Evolutionary conservation across 2,329 filamentous ascomycete genomes (phyloP), one percentile per base, ranked within the genome.

Genomic region (Fusarium penzigii): DNA sequence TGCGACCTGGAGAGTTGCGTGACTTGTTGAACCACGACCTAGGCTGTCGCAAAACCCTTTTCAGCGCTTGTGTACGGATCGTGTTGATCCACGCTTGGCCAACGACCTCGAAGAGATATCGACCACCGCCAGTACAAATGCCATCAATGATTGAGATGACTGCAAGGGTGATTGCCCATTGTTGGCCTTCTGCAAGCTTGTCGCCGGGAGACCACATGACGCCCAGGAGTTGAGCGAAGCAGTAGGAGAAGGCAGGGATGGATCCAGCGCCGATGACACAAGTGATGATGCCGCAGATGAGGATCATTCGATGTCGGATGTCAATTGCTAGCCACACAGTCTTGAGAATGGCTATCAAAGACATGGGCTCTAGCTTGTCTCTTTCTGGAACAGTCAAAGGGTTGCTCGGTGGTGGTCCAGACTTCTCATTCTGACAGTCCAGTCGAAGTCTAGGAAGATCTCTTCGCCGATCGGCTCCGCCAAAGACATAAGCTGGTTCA

Each of bases 31-130:
- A 96, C 87, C 92, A 97, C 5, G 80, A 72, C 55, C 82, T 85
- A 1, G 90, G 88, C 65, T 97, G 93, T 39, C 81, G 78, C 1
- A 97, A 76, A 14, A 96, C 84, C 2, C 82, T 80, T 44, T 77
- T 78, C 58, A 96, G 75, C 0, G 89, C 88, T 66, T 86, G 79
- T 2, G 78, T 74, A 2, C 92, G 87, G 10, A 95, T 77, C 0
- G 73, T 71, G 62, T 93, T 85, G 13, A 92, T 79, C 93, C 93
- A 97, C 1, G 79, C 68, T 65, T 96, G 89, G 2, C 84, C 89
- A 12, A 80, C 83, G 25, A 77, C 74, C 58, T 96, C 91, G 6
- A 95, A 78, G 9, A 89, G 72, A 65, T 88, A 92, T 38, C 89
- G 85, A 53, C 86, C 84, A 1, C 79, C 67, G 39, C 87, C 93